These are phyloP conservation scores for Panicum miliaceum DNA, from an alignment of 176 grass and related monocot species.

Conservation along the genomic window DNA sequence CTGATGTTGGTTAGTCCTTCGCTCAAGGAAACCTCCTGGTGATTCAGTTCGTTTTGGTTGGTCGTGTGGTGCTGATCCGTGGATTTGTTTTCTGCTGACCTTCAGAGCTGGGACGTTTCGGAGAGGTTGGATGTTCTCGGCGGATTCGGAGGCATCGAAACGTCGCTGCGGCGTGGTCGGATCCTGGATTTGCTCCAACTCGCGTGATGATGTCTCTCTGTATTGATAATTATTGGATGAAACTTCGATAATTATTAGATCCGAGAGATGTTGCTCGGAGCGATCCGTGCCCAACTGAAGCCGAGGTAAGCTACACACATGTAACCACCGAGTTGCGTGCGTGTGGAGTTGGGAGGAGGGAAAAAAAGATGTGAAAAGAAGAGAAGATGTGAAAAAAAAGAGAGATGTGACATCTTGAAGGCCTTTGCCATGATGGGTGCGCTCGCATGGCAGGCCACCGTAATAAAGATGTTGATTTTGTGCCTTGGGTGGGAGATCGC, in stretches of 20 bases:
- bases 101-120: background rate
- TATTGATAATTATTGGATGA: constrained; percentile 51
- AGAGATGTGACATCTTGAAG: constrained; percentile 42
- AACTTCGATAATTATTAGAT: constrained; percentile 62
- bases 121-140: background rate
- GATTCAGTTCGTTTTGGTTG: background rate
- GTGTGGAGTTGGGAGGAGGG: background rate
- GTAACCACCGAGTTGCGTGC: constrained; percentile 27
- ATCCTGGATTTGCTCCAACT: background rate
- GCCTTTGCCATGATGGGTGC: constrained; percentile 85
- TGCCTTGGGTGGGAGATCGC: constrained; percentile 57
- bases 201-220: constrained; percentile 31
- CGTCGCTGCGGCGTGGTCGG: too few species aligned
- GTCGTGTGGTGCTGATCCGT: background rate
- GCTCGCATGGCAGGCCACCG: constrained; percentile 75
- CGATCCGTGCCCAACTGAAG: constrained; percentile 9
- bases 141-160: background rate
- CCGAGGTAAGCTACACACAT: constrained; percentile 45
- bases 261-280: constrained; percentile 28
- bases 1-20: background rate
- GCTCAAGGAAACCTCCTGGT: fast-evolving
- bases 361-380: background rate
- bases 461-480: constrained; percentile 57
- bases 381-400: background rate
- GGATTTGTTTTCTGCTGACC: too few species aligned